Conservation (phyloP, 2,329 filamentous ascomycete species). For the Elsinoe australis region DNA sequence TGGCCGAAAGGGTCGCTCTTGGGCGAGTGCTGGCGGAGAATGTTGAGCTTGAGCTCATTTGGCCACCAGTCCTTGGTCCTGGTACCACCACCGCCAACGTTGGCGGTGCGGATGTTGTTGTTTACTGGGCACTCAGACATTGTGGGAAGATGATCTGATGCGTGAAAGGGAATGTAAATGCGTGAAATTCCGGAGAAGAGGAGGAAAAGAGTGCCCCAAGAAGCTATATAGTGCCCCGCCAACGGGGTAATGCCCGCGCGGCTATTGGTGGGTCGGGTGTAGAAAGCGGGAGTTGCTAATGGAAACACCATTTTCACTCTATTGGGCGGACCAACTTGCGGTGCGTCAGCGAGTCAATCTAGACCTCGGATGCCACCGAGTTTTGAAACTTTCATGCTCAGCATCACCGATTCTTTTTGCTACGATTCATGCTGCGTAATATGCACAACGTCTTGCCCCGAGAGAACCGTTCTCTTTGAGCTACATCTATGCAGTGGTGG, state of each 20-base stretch:
- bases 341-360: constrained; percentile 9
- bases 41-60: constrained; percentile 57
- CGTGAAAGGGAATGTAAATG: neutral
- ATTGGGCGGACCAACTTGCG: constrained; percentile 5
- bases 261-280: constrained; percentile 14
- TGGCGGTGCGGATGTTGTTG: constrained; percentile 22
- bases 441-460: too few relatives aligned
- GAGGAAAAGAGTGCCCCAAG: neutral
- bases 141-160: constrained; percentile 2
- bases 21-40: constrained; percentile 63
- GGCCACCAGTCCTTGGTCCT: constrained; percentile 70
- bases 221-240: constrained; percentile 10
- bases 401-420: too few relatives aligned
- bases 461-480: too few relatives aligned
- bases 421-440: too few relatives aligned
- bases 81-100: constrained; percentile 47
- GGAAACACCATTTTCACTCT: constrained; percentile 10
- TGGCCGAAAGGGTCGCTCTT: constrained; percentile 56
- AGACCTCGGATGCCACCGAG: constrained; percentile 11
- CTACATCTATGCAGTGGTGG: too few relatives aligned
- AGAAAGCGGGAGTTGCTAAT: constrained; percentile 16
- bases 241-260: constrained; percentile 14
- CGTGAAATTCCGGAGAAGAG: neutral
- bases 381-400: neutral
- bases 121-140: constrained; percentile 28